These are phyloP conservation scores for Helminthosporium solani DNA, from an alignment of 2,329 filamentous ascomycete species.

Conservation along the genomic window DNA sequence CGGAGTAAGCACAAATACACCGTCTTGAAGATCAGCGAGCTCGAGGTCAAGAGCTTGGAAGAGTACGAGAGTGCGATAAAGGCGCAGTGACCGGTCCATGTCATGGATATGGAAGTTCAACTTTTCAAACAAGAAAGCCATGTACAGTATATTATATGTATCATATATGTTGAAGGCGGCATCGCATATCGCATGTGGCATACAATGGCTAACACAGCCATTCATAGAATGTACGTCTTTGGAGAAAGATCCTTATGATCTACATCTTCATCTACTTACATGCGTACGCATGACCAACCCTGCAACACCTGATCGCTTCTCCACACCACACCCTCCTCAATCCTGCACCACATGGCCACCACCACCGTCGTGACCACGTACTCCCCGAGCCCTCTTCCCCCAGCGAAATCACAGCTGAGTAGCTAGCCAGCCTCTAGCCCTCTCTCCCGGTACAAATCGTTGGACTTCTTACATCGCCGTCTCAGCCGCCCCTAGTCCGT, in stretches of 20 bases:
- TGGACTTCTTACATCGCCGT: background rate
- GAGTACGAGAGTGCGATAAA: conserved; percentile 49
- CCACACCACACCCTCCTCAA: background rate
- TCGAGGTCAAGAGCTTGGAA: conserved; percentile 65
- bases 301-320: background rate
- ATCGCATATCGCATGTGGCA: background rate
- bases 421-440: no score
- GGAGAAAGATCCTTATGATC: no score
- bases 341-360: background rate
- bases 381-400: no score
- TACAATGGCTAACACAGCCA: background rate
- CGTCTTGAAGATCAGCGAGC: conserved; percentile 77
- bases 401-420: no score
- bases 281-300: background rate
- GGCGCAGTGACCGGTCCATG: conserved; percentile 1
- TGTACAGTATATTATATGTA: conserved; percentile 4
- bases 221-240: background rate
- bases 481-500: background rate
- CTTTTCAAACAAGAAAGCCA: background rate
- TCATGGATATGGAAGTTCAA: background rate
- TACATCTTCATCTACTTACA: no score
- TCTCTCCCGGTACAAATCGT: no score
- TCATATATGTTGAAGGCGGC: conserved; percentile 2
- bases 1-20: conserved; percentile 92
- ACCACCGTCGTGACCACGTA: no score